Conservation (phyloP, 1,284 basidiomycete genomes). For the Pholiota adiposa region DNA sequence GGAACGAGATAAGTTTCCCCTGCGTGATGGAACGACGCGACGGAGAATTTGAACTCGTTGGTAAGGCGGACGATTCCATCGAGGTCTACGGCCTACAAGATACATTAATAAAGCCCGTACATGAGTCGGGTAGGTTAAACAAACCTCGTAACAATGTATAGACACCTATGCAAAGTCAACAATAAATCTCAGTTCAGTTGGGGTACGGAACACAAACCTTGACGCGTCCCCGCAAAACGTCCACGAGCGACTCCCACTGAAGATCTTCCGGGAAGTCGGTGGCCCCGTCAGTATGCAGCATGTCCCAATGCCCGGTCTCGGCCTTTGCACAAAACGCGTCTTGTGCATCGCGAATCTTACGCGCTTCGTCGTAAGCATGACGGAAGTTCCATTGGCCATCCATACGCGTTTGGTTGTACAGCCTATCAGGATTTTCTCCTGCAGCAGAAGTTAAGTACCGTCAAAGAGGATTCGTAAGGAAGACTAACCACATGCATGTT, state of each 20-base stretch:
- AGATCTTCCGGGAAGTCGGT: conserved; percentile 69
- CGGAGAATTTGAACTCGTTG: conserved; percentile 67
- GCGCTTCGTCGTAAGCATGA: conserved; percentile 64
- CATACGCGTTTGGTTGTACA: conserved; percentile 48
- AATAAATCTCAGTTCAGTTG: too few relatives aligned
- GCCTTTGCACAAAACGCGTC: conserved; percentile 60
- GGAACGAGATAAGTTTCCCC: conserved; percentile 68
- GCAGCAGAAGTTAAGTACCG: conserved; percentile 31
- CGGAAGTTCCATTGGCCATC: conserved; percentile 55
- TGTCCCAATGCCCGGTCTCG: conserved; percentile 50
- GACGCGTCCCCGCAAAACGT: conserved; percentile 68
- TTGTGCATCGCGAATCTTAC: conserved; percentile 64
- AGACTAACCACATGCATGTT: conserved; percentile 54
- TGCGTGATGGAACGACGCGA: conserved; percentile 69
- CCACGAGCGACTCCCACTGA: conserved; percentile 73
- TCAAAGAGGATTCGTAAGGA: not conserved
- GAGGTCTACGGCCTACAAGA: conserved; percentile 64
- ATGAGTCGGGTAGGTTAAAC: too few relatives aligned
- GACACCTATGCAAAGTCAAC: conserved; percentile 27
- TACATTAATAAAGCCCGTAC: too few relatives aligned
- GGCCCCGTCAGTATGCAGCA: conserved; percentile 35
- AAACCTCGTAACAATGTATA: conserved; percentile 40
- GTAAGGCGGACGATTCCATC: conserved; percentile 62
- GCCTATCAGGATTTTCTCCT: conserved; percentile 38
- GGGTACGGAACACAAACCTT: conserved; percentile 29